These are phyloP conservation scores for Picochlorum sp. DNA, from an alignment of 139 green algal genomes.

Conservation along the genomic window DNA sequence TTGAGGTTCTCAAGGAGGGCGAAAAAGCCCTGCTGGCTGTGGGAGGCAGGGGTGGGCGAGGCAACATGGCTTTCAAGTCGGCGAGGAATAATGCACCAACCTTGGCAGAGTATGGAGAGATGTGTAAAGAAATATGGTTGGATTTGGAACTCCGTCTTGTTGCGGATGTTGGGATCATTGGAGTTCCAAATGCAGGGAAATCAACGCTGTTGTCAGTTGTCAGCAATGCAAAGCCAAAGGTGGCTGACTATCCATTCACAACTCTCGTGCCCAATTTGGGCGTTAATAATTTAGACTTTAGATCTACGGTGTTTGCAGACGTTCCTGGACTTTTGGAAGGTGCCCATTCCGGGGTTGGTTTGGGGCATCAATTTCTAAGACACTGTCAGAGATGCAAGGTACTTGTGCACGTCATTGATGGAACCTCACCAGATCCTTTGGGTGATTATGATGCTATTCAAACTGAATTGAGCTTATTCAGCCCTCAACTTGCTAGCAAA, in stretches of 20 bases:
- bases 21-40: constrained; percentile 59
- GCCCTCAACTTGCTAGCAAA: constrained; percentile 72
- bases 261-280: constrained; percentile 96
- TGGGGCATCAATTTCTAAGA: constrained; percentile 92
- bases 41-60: constrained; percentile 81
- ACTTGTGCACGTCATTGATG: constrained; percentile 93
- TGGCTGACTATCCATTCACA: constrained; percentile 97
- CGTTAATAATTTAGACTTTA: constrained; percentile 80
- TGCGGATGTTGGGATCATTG: constrained; percentile 94
- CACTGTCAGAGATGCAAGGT: constrained; percentile 55
- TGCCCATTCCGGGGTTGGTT: constrained; percentile 73
- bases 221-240: constrained; percentile 74
- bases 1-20: constrained; percentile 69
- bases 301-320: constrained; percentile 66
- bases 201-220: constrained; percentile 81
- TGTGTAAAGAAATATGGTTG: constrained; percentile 55
- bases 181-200: constrained; percentile 91
- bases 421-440: constrained; percentile 77
- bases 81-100: constrained; percentile 65
- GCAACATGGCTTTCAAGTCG: constrained; percentile 92
- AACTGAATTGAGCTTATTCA: constrained; percentile 90
- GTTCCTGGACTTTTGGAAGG: constrained; percentile 93
- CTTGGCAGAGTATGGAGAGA: constrained; percentile 58
- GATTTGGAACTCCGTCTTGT: constrained; percentile 83
- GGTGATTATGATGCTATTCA: constrained; percentile 78